Conservation (phyloP, 306 rosid species). For the Dryas octopetala region DNA sequence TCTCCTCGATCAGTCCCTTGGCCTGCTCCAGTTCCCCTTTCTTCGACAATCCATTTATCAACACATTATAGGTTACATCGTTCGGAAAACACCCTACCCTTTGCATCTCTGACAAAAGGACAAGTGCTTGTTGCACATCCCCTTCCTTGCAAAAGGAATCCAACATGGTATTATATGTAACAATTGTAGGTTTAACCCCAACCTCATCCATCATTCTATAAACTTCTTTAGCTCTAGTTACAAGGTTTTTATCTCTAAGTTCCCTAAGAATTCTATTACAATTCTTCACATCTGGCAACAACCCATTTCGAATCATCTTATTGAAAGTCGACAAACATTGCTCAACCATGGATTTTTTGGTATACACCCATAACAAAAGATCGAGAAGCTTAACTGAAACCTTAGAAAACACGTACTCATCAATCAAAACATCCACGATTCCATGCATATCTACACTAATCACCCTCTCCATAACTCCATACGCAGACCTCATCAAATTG, state of each 20-base stretch:
- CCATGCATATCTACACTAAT: conserved; percentile 35
- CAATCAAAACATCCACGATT: conserved; percentile 40
- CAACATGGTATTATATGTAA: conserved; percentile 68
- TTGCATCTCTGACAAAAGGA: conserved; percentile 55
- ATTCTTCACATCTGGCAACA: conserved; percentile 66
- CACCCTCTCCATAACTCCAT: conserved; percentile 58
- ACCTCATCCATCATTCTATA: conserved; percentile 53
- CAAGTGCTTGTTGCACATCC: conserved; percentile 50
- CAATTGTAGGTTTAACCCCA: conserved; percentile 55
- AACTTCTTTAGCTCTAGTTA: conserved; percentile 43
- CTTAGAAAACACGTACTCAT: conserved; percentile 25
- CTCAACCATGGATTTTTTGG: conserved; percentile 51
- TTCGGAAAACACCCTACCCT: conserved; percentile 43
- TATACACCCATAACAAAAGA: conserved; percentile 50
- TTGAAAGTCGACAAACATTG: conserved; percentile 47
- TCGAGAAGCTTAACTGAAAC: conserved; percentile 55
- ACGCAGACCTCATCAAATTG: conserved; percentile 50
- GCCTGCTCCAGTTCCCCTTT: conserved; percentile 61
- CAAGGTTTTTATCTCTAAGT: conserved; percentile 47
- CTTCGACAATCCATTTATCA: conserved; percentile 66
- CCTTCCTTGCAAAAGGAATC: conserved; percentile 68
- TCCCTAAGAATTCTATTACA: conserved; percentile 75
- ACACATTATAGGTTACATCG: conserved; percentile 57
- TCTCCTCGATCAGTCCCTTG: conserved; percentile 45
- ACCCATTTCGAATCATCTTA: conserved; percentile 54